phyloP scores from a whole-genome alignment of 208 protist genomes.

The Leishmania arabica region DNA sequence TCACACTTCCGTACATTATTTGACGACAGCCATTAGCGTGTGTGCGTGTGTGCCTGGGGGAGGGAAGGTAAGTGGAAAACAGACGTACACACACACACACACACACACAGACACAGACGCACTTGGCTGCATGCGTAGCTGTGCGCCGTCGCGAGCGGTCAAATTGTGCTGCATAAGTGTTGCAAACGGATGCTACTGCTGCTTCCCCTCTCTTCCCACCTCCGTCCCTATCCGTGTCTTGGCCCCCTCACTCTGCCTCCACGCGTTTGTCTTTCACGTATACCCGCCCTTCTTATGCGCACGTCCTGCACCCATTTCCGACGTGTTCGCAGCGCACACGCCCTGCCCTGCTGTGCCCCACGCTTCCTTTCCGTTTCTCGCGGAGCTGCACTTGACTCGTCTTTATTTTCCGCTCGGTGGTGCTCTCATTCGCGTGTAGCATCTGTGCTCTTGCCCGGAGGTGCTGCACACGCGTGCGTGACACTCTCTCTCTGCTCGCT shows the following conservation, averaged over 20 bases:
- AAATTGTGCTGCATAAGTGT: background rate
- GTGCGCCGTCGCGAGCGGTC: background rate
- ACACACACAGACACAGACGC: background rate
- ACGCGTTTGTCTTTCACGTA: background rate
- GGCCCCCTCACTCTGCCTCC: background rate
- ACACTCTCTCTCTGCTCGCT: background rate
- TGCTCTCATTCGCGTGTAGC: background rate
- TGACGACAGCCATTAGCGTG: background rate
- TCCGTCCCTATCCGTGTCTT: background rate
- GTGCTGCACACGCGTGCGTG: too few relatives aligned
- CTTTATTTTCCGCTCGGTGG: background rate
- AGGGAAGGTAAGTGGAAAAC: background rate
- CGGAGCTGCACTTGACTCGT: background rate
- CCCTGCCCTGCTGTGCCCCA: background rate
- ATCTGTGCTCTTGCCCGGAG: background rate
- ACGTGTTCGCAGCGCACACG: background rate
- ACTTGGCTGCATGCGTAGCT: background rate
- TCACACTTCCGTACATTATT: slow-evolving; percentile 3
- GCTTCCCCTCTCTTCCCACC: background rate
- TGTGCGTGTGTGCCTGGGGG: background rate
- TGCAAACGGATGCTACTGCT: background rate
- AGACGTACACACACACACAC: too few relatives aligned
- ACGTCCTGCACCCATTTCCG: background rate
- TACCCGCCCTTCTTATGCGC: background rate
- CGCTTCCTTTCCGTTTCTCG: background rate